Evolutionary conservation across 1,284 basidiomycete species (phyloP).

Genomic region (Macrocybe sp.): DNA sequence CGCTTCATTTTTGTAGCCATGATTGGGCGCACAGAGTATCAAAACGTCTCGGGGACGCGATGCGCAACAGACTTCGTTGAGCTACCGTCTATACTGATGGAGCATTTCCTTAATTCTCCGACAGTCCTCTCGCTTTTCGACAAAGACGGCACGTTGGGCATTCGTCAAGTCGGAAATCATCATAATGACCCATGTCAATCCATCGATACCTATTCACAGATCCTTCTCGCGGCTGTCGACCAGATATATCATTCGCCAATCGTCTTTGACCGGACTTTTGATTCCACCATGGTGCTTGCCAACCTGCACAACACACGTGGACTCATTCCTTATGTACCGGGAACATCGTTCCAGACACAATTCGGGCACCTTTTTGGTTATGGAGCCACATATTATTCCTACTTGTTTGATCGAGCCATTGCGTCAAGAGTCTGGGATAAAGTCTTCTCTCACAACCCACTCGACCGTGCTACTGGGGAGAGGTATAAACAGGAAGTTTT

Average conservation of each 20-base stretch:
- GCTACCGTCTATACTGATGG: constrained; percentile 97
- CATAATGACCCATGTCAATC: constrained; percentile 68
- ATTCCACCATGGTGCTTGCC: constrained; percentile 68
- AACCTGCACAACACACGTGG: constrained; percentile 67
- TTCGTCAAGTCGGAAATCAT: constrained; percentile 47
- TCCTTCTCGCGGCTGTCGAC: constrained; percentile 86
- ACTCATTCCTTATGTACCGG: constrained; percentile 74
- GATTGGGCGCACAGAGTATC: constrained; percentile 96
- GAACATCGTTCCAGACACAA: constrained; percentile 91
- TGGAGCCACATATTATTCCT: constrained; percentile 97
- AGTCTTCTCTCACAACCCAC: constrained; percentile 65
- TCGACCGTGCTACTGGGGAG: constrained; percentile 69
- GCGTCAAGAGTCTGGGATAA: constrained; percentile 85
- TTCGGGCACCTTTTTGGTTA: constrained; percentile 97
- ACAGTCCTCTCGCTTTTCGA: constrained; percentile 79
- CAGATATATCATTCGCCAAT: constrained; percentile 83
- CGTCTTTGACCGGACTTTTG: constrained; percentile 53
- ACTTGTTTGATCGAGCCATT: constrained; percentile 94
- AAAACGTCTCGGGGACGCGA: constrained; percentile 97
- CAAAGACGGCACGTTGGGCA: constrained; percentile 35
- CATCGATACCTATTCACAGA: constrained; percentile 89
- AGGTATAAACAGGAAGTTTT: constrained; percentile 76
- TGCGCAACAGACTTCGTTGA: constrained; percentile 99
- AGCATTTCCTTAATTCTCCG: constrained; percentile 88
- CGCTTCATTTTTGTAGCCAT: constrained; percentile 60